A percentile compares a stretch with the other conserved stretches of the same genome.
phyloP scores from a whole-genome alignment of 306 rosid species.

The Cucurbita ficifolia region DNA sequence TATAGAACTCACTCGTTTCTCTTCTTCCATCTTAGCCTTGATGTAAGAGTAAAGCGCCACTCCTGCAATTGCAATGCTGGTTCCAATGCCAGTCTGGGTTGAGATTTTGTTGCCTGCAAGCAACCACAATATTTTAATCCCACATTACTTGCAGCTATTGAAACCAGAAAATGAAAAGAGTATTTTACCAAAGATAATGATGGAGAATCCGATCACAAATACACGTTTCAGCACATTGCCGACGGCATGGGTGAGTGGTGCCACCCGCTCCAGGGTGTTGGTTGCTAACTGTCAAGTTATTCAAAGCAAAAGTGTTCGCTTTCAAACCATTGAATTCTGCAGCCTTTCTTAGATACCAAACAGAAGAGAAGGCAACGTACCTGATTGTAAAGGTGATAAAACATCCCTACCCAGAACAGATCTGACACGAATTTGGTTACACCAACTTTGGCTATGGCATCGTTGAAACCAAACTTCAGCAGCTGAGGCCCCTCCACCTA shows the following conservation, averaged over 20 bases:
- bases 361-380: conserved; percentile 13
- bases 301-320: not conserved
- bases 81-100: conserved; percentile 91
- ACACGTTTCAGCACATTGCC: conserved; percentile 95
- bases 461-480: conserved; percentile 57
- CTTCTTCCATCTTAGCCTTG: conserved; percentile 87
- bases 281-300: conserved; percentile 53
- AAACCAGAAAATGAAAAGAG: not conserved
- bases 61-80: conserved; percentile 81
- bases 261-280: conserved; percentile 93
- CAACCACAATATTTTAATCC: not conserved
- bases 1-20: conserved; percentile 63
- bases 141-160: not conserved
- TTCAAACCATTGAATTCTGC: not conserved
- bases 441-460: conserved; percentile 84
- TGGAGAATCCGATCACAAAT: conserved; percentile 88
- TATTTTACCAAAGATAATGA: conserved; percentile 52
- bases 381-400: conserved; percentile 97
- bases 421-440: conserved; percentile 63
- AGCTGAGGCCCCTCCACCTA: conserved; percentile 83
- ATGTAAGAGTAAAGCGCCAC: conserved; percentile 69
- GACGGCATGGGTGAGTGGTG: conserved; percentile 96
- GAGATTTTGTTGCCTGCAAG: conserved; percentile 77
- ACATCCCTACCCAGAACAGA: conserved; percentile 93
- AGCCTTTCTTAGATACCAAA: not conserved